A percentile compares a stretch with the other conserved stretches of the same genome.
These are phyloP conservation scores for Calonectria henricotiae DNA, from an alignment of 2,329 filamentous ascomycete species.

Conservation along the genomic window DNA sequence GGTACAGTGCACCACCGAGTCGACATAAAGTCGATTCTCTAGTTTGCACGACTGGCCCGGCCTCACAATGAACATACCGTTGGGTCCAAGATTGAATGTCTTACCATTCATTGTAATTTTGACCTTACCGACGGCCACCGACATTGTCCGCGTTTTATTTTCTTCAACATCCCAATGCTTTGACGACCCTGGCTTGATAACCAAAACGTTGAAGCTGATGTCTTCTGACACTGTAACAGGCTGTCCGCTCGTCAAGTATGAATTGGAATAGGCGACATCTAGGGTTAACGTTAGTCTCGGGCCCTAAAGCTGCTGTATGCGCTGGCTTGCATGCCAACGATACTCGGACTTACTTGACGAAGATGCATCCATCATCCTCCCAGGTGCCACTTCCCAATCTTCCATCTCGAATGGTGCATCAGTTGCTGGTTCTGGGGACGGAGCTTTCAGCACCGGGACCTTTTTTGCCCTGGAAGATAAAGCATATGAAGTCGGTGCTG, in stretches of 20 bases:
- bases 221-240: slow-evolving; percentile 59
- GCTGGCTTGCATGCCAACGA: background rate
- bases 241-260: slow-evolving; percentile 60
- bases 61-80: slow-evolving; percentile 64
- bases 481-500: slow-evolving; percentile 18
- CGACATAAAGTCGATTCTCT: slow-evolving; percentile 64
- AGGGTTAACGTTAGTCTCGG: background rate
- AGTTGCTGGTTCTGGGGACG: background rate
- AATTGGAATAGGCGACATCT: slow-evolving; percentile 65
- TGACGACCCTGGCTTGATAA: slow-evolving; percentile 60
- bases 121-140: slow-evolving; percentile 62
- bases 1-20: slow-evolving; percentile 63
- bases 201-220: slow-evolving; percentile 61
- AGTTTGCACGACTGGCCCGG: slow-evolving; percentile 59
- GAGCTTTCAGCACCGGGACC: background rate
- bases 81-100: slow-evolving; percentile 62
- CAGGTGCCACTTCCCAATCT: slow-evolving; percentile 65
- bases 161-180: slow-evolving; percentile 54
- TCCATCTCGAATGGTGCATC: slow-evolving; percentile 57
- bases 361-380: slow-evolving; percentile 56
- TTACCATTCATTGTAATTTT: slow-evolving; percentile 58
- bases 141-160: slow-evolving; percentile 59
- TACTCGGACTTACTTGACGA: slow-evolving; percentile 57
- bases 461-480: background rate
- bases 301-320: background rate